Base-by-base conservation (phyloP, 495 filamentous ascomycete genomes). In the Aspergillus sclerotiicarbonarius region DNA sequence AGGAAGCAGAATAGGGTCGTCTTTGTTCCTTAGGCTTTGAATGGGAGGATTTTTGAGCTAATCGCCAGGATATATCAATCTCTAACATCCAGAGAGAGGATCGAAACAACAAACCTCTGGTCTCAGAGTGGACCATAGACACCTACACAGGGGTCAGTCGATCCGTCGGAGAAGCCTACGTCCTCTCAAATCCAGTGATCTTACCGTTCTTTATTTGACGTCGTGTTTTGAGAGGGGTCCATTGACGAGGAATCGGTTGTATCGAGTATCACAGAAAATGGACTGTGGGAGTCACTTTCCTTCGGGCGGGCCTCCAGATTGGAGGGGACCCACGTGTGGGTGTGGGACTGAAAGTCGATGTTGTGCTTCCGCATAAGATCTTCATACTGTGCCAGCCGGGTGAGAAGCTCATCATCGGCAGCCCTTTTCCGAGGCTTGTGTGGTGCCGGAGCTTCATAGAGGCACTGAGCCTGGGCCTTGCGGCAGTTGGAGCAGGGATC, bases 401-500 rank as follows among this genome's bases (percentile, higher is more conserved):
- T 62, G 8, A 61, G 13, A 13, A 72, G 51, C 3, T 69, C 53
- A 30, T 53, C 53, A 10, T 62, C 66, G 6, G 62, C 61, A 4
- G 57, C 25, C 39, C 59, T 63, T 54, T 58, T 64, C 55, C 57
- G 67, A 45, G 59, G 62, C 58, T 62, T 54, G 19, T 60, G 49
- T 41, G 62, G 59, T 33, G 61, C 63, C n/a, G 60, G 54, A 10
- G 65, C 60, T 6, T 55, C 51, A 51, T 62, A 62, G 13, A 57
- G 46, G 56, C 73, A 76, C 25, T 73, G 57, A 3, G 51, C 62
- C 18, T 65, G 54, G 43, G 68, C 56, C 21, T 61, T 66, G 41
- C 64, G 41, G 59, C 73, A 76, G 30, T 62, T 68, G 16, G 61
- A 56, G 51, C 72, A 76, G 20, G 71, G 72, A 41, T 54, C 63